Base-by-base conservation (phyloP, 1,284 basidiomycete genomes). In the Sporisorium graminicola region DNA sequence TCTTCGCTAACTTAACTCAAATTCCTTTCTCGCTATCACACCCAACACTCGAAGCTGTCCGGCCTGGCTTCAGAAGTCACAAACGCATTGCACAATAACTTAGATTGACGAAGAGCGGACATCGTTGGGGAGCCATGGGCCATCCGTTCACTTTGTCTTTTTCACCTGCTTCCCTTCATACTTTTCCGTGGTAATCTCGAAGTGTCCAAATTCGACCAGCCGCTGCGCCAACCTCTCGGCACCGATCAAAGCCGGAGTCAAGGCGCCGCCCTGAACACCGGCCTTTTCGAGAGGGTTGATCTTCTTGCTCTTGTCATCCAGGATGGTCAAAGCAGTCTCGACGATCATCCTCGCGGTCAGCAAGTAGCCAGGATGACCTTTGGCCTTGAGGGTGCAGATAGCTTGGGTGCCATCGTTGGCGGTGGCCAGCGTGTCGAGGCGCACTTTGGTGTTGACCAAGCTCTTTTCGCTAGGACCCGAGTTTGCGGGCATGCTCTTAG, bases 341-440 rank as follows among this genome's bases (percentile, higher is more conserved):
- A 90, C 87, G 27, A 93, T 88, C 88, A 94, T 90, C 44, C 91
- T 86, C 6, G 91, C 88, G 1, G 92, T 91, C 40, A 91, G 86
- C 18, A 89, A 84, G 85, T 94, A 94, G 3, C 93, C 93, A 5
- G 93, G 92, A 81, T 94, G 93, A n/a, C 92, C 92, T 47, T 90
- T 87, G 1, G 90, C 91, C 57, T 91, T 86, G 37, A 89, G 88
- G 1, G 88, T 90, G 73, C 91, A 90, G 31, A 91, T 89, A 54
- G 89, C 87, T 43, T 65, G 44, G 8, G 70, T 61, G 3, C n/a
- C 89, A 86, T 20, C 88, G 86, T 5, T 88, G 88, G 8, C 88
- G 86, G 18, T 87, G 82, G 54, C 87, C 83, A 24, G 89, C 87
- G 35, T 72, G 31, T 77, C 64, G n/a, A 74, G 47, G 20, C 66